Evolutionary conservation across 2,329 filamentous ascomycete species (phyloP).

Genomic region (Epichloe sibirici): DNA sequence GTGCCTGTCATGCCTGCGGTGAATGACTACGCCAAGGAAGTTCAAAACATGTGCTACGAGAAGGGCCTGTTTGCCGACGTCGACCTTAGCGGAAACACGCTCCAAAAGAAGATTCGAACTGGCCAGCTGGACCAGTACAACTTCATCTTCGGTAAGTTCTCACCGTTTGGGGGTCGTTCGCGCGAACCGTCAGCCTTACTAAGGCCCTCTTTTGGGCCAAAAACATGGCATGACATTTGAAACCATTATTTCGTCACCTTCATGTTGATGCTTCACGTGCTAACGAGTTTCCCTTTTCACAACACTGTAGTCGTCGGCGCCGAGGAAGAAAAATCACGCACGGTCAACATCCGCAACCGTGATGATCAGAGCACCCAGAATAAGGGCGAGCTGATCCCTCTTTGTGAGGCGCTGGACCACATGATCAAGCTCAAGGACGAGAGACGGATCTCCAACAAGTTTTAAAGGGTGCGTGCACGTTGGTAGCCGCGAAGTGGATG

Average conservation of each 20-base stretch:
- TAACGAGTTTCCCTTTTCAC: neutral
- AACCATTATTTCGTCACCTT: neutral
- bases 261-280: neutral
- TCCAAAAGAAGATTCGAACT: constrained; percentile 81
- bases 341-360: constrained; percentile 52
- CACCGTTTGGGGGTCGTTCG: constrained; percentile 1
- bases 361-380: constrained; percentile 50
- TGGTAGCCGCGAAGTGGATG: neutral
- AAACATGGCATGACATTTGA: neutral
- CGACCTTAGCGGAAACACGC: constrained; percentile 54
- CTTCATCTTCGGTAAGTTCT: constrained; percentile 57
- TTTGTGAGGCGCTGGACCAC: constrained; percentile 45
- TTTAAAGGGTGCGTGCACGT: constrained; percentile 12
- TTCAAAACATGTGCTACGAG: constrained; percentile 54
- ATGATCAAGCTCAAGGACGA: constrained; percentile 39
- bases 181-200: neutral
- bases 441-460: constrained; percentile 24
- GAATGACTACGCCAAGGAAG: constrained; percentile 65
- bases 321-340: constrained; percentile 46
- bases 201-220: neutral
- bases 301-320: constrained; percentile 41
- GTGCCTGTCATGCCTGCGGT: constrained; percentile 60
- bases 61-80: constrained; percentile 56
- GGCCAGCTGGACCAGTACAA: constrained; percentile 74
- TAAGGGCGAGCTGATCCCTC: constrained; percentile 44